Evolutionary conservation across 768 basidiomycete genomes (phyloP).

Genomic region (Boletellus sp.): DNA sequence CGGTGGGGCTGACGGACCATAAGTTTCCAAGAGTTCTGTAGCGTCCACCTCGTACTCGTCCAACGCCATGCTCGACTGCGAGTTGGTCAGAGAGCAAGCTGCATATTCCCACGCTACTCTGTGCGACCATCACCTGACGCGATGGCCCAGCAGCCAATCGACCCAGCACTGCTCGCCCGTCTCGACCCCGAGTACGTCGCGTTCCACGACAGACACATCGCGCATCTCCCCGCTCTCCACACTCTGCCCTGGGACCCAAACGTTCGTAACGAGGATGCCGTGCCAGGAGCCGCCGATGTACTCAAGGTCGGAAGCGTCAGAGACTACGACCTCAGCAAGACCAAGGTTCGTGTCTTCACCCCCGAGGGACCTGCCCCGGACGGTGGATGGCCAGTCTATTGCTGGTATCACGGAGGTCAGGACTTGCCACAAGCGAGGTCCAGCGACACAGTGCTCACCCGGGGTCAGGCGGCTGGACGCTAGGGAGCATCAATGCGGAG

Average conservation of each 20-base stretch:
- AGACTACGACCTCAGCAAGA: constrained; percentile 51
- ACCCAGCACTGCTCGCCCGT: constrained; percentile 51
- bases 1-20: constrained; percentile 51
- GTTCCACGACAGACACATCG: constrained; percentile 53
- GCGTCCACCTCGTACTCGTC: constrained; percentile 76
- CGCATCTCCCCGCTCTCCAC: constrained; percentile 47
- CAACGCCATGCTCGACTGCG: constrained; percentile 33
- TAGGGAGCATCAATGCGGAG: constrained; percentile 62
- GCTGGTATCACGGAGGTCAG: constrained; percentile 73
- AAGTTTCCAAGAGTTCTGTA: constrained; percentile 91
- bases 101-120: constrained; percentile 22
- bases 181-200: constrained; percentile 66
- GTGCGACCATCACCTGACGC: not conserved
- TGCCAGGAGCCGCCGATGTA: constrained; percentile 55
- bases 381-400: constrained; percentile 66
- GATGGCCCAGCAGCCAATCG: constrained; percentile 56
- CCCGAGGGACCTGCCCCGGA: constrained; percentile 47
- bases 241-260: constrained; percentile 59
- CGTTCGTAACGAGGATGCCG: constrained; percentile 48
- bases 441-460: not conserved
- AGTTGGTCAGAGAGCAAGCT: not conserved
- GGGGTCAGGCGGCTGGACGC: constrained; percentile 66
- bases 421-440: not conserved
- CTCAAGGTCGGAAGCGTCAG: constrained; percentile 52
- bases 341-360: constrained; percentile 60